These are phyloP conservation scores for Bolboschoenoplectus hybrid DNA, from an alignment of 202 grass and related monocot genomes.

Conservation along the genomic window DNA sequence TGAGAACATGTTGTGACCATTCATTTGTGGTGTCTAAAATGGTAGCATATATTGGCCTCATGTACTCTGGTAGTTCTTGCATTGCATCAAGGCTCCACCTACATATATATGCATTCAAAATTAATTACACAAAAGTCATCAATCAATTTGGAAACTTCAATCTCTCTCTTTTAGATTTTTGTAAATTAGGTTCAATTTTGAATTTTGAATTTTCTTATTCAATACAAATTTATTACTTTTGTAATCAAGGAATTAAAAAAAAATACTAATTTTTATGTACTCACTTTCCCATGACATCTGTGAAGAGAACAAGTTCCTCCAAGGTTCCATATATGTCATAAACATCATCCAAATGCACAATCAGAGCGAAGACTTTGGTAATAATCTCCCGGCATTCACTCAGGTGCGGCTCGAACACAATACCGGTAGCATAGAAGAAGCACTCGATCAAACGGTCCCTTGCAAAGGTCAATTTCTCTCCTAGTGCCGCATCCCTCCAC, in stretches of 20 bases:
- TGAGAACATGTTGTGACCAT: slow-evolving; percentile 33
- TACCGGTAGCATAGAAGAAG: slow-evolving; percentile 46
- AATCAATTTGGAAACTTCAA: neutral
- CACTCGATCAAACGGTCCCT: slow-evolving; percentile 57
- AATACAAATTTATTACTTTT: neutral
- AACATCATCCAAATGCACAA: slow-evolving; percentile 61
- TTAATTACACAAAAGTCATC: too few relatives aligned
- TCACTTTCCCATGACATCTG: slow-evolving; percentile 45
- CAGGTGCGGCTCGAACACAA: slow-evolving; percentile 35
- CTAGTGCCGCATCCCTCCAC: slow-evolving; percentile 45
- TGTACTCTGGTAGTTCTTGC: slow-evolving; percentile 46
- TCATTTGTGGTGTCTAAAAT: slow-evolving; percentile 43
- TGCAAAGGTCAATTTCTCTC: slow-evolving; percentile 36
- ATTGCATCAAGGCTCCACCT: slow-evolving; percentile 39
- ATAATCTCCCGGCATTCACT: slow-evolving; percentile 31
- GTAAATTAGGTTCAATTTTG: neutral
- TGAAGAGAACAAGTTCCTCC: slow-evolving; percentile 51
- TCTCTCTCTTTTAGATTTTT: neutral
- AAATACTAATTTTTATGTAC: neutral
- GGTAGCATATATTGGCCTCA: slow-evolving; percentile 43
- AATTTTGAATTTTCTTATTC: neutral
- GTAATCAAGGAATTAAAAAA: neutral
- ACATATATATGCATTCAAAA: slow-evolving; percentile 3
- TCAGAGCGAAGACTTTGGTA: slow-evolving; percentile 34
- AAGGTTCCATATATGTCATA: slow-evolving; percentile 53